Evolutionary conservation across 2,329 filamentous ascomycete genomes (phyloP).

Genomic region (Paraconiothyrium brasiliense): DNA sequence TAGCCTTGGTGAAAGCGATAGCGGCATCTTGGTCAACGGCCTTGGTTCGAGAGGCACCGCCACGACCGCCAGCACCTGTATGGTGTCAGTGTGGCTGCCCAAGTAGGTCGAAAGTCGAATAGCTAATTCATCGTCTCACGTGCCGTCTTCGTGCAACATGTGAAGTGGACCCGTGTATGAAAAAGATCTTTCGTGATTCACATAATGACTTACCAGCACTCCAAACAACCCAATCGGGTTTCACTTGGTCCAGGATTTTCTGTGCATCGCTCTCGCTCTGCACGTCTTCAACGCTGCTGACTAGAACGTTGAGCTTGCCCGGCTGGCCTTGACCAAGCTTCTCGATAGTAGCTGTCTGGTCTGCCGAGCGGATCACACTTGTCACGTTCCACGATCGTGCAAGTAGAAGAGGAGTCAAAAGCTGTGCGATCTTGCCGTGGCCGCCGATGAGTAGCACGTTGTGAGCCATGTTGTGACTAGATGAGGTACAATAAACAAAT

Average conservation of each 20-base stretch:
- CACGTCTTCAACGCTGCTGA: conserved; percentile 77
- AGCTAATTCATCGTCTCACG: background rate
- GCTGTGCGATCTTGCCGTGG: conserved; percentile 80
- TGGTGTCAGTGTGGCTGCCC: conserved; percentile 6
- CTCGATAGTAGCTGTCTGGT: conserved; percentile 72
- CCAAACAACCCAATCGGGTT: conserved; percentile 74
- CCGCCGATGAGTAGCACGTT: conserved; percentile 77
- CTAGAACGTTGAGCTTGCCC: conserved; percentile 73
- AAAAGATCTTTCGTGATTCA: background rate
- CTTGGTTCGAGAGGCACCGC: conserved; percentile 59
- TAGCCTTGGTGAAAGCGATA: conserved; percentile 62
- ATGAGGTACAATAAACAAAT: background rate
- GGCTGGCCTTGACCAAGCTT: conserved; percentile 66
- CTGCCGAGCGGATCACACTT: conserved; percentile 77
- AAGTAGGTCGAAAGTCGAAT: background rate
- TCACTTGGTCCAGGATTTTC: conserved; percentile 68
- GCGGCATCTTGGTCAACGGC: conserved; percentile 65
- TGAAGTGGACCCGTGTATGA: background rate
- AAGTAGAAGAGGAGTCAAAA: conserved; percentile 79
- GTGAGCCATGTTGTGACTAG: conserved; percentile 39
- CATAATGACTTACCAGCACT: conserved; percentile 64
- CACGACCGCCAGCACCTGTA: conserved; percentile 64
- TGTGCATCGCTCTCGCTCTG: conserved; percentile 70
- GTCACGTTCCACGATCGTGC: conserved; percentile 79
- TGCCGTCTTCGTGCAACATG: background rate